Evolutionary conservation across 495 filamentous ascomycete genomes (phyloP), one percentile per base, ranked within the genome.

Genomic region (Aspergillus avenaceus): DNA sequence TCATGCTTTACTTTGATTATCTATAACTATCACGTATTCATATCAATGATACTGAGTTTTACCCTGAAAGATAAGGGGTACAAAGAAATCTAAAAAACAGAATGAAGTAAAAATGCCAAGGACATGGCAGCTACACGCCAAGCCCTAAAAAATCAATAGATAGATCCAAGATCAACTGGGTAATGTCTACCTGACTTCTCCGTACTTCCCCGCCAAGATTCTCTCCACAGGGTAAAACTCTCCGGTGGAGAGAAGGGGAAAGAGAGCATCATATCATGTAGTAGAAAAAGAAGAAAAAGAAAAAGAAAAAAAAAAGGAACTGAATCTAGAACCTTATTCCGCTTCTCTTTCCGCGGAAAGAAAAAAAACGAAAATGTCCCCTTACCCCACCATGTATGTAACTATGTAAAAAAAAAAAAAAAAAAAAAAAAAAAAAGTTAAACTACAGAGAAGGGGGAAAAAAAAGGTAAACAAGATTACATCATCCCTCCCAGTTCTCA

Each of bases 61-160:
- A 41, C 52, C 56, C 37, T 45, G 22, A 38, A 47, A 36, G 41
- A 47, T 31, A 38, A 41, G 47, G 40, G 49, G 41, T 22, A 38
- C 19, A 38, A 53, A 45, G 49, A 32, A 37, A 37, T 18, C 54
- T 49, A 59, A 58, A 47, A 66, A 57, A 61, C 59, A 58, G 55
- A 22, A 38, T 48, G 50, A 53, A 9, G 13, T 42, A 40, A 56
- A 68, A 64, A 48, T 69, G 67, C 65, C 65, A 69, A 65, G 63
- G 48, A 58, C 50, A 59, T 58, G 59, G 54, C 41, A 58, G 61
- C 65, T 63, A 63, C 57, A 55, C 48, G 68, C 68, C 68, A 71
- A 71, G 68, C 48, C 55, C 55, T 60, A 58, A 52, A 48, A 48
- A 56, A 44, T 42, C 42, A 38, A 38, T 34, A 41, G 49, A 54